These are phyloP conservation scores for Basidioascus undulatus DNA, from an alignment of 768 basidiomycete genomes.

Conservation along the genomic window DNA sequence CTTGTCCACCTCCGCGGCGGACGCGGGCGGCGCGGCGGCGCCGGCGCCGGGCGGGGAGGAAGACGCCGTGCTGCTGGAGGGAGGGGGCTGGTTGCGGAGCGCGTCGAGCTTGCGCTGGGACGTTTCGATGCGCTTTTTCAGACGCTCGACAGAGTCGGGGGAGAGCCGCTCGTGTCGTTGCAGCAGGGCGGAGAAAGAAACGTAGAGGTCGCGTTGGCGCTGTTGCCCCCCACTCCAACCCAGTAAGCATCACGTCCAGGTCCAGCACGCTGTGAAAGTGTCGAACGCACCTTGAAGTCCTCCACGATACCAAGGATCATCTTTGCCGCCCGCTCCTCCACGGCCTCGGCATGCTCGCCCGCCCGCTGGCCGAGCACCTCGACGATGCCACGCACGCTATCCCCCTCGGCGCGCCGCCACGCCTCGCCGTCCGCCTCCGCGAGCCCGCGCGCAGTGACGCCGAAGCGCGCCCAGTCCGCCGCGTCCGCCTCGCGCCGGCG, in stretches of 20 bases:
- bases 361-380: conserved; percentile 43
- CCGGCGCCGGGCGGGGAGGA: neutral
- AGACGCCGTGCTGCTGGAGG: conserved; percentile 1
- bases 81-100: neutral
- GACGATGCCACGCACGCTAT: conserved; percentile 44
- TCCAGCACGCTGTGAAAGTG: too few relatives aligned
- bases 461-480: conserved; percentile 21
- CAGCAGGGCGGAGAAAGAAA: neutral
- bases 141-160: conserved; percentile 60
- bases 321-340: conserved; percentile 15
- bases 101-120: conserved; percentile 37
- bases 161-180: conserved; percentile 25
- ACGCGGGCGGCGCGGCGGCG: neutral
- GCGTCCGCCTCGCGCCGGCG: conserved; percentile 78
- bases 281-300: conserved; percentile 12
- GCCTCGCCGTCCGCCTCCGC: conserved; percentile 33
- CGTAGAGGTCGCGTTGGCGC: conserved; percentile 40
- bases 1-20: conserved; percentile 38
- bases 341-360: conserved; percentile 13
- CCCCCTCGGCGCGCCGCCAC: conserved; percentile 15
- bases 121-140: conserved; percentile 63
- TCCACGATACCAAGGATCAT: conserved; percentile 10
- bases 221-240: conserved; percentile 21
- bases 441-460: conserved; percentile 30
- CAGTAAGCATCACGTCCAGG: conserved; percentile 4